Percentiles rank a stretch among this genome's conserved stretches.
phyloP scores from a whole-genome alignment of 1,284 basidiomycete species.

The Ustilago trichophora region DNA sequence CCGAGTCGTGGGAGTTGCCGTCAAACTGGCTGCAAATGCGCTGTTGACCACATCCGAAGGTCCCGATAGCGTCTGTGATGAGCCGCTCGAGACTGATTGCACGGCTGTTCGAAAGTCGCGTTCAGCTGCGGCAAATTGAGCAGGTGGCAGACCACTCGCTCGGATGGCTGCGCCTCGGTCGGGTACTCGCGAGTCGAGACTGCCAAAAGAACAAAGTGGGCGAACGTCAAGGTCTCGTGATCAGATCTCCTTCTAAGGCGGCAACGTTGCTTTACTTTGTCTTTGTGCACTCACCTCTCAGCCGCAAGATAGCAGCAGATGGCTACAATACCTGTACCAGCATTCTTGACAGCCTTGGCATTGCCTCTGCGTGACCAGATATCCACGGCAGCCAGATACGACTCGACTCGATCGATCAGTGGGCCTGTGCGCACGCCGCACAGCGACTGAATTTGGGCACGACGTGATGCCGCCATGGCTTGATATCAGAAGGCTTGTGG shows the following conservation, averaged over 20 bases:
- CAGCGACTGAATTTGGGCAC: constrained; percentile 43
- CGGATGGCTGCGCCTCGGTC: constrained; percentile 31
- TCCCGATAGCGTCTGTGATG: constrained; percentile 28
- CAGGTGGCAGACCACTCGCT: constrained; percentile 35
- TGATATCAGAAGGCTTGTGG: no score
- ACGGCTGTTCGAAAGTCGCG: constrained; percentile 40
- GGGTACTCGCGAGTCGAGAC: constrained; percentile 23
- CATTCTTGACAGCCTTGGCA: constrained; percentile 43
- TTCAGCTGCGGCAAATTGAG: constrained; percentile 39
- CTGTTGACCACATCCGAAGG: no score
- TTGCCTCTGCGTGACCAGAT: constrained; percentile 48
- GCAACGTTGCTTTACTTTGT: no score
- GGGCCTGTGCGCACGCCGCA: constrained; percentile 35
- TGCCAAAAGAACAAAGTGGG: neutral
- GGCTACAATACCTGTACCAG: constrained; percentile 42
- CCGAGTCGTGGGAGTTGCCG: constrained; percentile 2
- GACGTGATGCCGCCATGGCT: constrained; percentile 35
- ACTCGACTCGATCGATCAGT: constrained; percentile 44
- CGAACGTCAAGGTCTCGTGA: neutral
- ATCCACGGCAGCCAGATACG: constrained; percentile 46
- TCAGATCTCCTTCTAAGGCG: neutral
- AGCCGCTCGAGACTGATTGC: constrained; percentile 20
- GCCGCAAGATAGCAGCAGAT: constrained; percentile 45
- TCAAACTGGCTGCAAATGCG: constrained; percentile 25
- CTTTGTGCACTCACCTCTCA: constrained; percentile 24